Evolutionary conservation across 106 monocot genomes (phyloP), one percentile per base, ranked within the genome.

Genomic region (Dendrobium catenatum): DNA sequence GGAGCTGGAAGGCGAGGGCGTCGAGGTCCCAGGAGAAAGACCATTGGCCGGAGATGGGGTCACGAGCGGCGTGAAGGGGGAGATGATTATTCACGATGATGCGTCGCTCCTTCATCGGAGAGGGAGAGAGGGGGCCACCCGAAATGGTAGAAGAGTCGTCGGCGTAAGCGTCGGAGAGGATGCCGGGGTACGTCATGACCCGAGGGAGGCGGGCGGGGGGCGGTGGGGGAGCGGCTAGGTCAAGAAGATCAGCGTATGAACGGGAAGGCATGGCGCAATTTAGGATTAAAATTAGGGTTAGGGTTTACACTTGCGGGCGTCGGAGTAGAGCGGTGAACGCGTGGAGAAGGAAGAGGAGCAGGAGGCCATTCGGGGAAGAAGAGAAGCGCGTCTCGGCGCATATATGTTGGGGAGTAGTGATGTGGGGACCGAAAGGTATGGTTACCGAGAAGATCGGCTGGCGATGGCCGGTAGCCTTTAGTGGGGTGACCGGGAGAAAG

Each of bases 241-340:
- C 83, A 10, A 95, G 82, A 16, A 95, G 88, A 78, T 95, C 89
- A 26, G 83, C 70, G 82, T 81, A 88, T 2, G 96, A 96, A 41
- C 85, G 86, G 13, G 89, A 91, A 20, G 93, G 91, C 96, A 96
- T 96, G 41, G 24, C 74, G 43, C 15, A 4, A 37, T 11, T 40
- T 1, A 42, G 20, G 74, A 20, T 43, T 74, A 17, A 27, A 6
- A 7, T 73, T 73, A 73, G 73, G 73, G 40, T 73, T 40, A 40
- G 73, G 43, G 43, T 43, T 43, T 20, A 37, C n/a, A 20, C 43
- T 7, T 20, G 10, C 20, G 6, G 29, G 1, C 43, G 74, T n/a
- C 20, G 74, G 74, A 20, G 74, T 2, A 74, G 74, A 74, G 33
- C 4, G 37, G 4, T 4, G 61, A 56, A 15, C 17, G 6, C 26